Base-by-base conservation (phyloP, 2,329 filamentous ascomycete species). In the Nemania sp. region DNA sequence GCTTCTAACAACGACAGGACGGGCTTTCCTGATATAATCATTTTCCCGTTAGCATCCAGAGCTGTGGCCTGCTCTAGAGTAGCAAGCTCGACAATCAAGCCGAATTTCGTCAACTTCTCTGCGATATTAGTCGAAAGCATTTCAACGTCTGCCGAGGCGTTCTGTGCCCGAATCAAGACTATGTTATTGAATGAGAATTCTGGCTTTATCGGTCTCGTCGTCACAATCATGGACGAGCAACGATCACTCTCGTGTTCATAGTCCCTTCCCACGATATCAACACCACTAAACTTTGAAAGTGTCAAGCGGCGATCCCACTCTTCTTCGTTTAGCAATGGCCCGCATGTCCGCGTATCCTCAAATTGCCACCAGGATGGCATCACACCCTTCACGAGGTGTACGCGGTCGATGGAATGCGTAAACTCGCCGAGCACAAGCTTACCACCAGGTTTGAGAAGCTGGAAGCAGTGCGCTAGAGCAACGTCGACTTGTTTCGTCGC, bases 141-240 rank as follows among this genome's bases (percentile, higher is more conserved):
- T 34, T 50, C 5, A 39, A 39, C 47, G 20, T 50, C 17, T 20
- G 12, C 18, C 18, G 47, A 50, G 18, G 34, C 34, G 20, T 50
- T 32, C 17, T 20, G 11, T 3, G 47, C 32, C 32, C 21, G 47
- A 37, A 50, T 50, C 47, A 50, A 20, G 12, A 50, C 47, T 12
- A 50, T 7, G 20, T 39, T 37, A 18, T 1, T 21, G 32, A 35
- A 50, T 11, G 47, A 50, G 13, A 50, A 12, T 20, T 50, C 18
- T 6, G 32, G 4, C n/a, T 50, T 34, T 17, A 12, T 21, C 32
- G 47, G 47, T 18, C 37, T 50, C 13, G 47, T 50, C n/a, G 47
- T 37, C 6, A 50, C 34, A 7, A 50, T 50, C 47, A 50, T 50
- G 18, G 47, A 50, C 20, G 47, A 50, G 17, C 47, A 50, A 34